Conservation (phyloP, 2,329 filamentous ascomycete species). For the Cryoendolithus antarcticus region DNA sequence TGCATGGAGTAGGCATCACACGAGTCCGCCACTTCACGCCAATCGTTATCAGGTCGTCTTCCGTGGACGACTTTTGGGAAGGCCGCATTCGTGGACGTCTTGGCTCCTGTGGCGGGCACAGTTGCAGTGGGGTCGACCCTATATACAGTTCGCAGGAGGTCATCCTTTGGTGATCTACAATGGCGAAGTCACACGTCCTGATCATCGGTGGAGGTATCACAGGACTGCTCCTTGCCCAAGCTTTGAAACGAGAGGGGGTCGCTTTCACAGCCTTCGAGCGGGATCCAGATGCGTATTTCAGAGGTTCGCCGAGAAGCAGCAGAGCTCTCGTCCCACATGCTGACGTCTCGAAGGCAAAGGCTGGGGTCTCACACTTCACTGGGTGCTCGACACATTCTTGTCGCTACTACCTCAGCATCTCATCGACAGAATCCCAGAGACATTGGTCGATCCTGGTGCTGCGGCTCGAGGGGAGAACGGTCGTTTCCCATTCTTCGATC, state of each 20-base stretch:
- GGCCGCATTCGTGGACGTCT: too few species aligned
- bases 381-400: constrained; percentile 43
- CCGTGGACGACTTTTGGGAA: too few species aligned
- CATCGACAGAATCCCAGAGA: constrained; percentile 33
- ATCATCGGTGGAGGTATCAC: constrained; percentile 12
- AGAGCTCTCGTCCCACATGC: too few species aligned
- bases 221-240: constrained; percentile 10
- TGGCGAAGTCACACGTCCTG: constrained; percentile 6
- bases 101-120: too few species aligned
- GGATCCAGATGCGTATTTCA: constrained; percentile 3
- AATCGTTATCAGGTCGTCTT: too few species aligned
- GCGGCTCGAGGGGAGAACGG: constrained; percentile 35
- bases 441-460: constrained; percentile 42
- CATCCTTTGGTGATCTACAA: too few species aligned
- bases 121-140: too few species aligned
- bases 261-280: constrained; percentile 11
- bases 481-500: constrained; percentile 44
- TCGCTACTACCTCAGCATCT: constrained; percentile 39
- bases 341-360: constrained; percentile 5
- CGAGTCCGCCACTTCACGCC: too few species aligned
- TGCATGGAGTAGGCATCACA: too few species aligned
- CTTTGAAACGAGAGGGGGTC: constrained; percentile 7
- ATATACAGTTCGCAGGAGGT: too few species aligned
- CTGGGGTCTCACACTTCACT: constrained; percentile 54
- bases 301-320: not conserved